Base-by-base conservation (phyloP, 2,329 filamentous ascomycete species). In the Diaporthe destruens region DNA sequence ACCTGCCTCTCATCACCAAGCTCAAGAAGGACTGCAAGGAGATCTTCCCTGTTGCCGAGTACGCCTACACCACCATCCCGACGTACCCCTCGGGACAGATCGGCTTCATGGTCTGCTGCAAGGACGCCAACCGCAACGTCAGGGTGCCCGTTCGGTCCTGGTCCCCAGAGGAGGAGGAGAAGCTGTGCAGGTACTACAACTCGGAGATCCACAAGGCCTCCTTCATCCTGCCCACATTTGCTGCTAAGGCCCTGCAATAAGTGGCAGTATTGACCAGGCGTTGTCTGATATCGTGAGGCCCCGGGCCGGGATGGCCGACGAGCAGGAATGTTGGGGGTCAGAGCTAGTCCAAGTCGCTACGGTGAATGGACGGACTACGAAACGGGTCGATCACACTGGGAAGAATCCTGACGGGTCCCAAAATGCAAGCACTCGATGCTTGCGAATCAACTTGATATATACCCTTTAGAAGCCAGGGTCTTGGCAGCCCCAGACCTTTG, bases 71-170 rank as follows among this genome's bases (percentile, higher is more conserved):
- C 81, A 98, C 96, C 80, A 99, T 99, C 84, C 96, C 96, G 74
- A 99, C 96, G 82, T 99, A 99, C 89, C 96, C 96, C 77, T 97
- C 94, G 72, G 96, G 96, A 82, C 96, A 99, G 88, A 99, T 99
- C 81, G 96, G 96, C 82, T 99, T 99, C 92, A 98, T 99, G 95
- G 94, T 99, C 82, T 98, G 96, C 92, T 94, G 89, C 92, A 98
- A 99, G 91, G 96, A 98, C 82, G 87, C 91, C 82, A 91, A 85
- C 81, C 90, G 92, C 83, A 90, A 99, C 85, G 89, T 98, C 82
- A 94, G 90, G 84, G 93, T 92, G 85, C 96, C 96, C 69, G 81
- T 98, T 75, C 93, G 96, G 81, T 88, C 85, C 79, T 97, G 95
- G 92, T 88, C 90, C 76, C 82, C 88, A 76, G 95, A 97, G 85